These are phyloP conservation scores for Aureoboletus auriporus DNA, from an alignment of 768 basidiomycete genomes.

Conservation along the genomic window DNA sequence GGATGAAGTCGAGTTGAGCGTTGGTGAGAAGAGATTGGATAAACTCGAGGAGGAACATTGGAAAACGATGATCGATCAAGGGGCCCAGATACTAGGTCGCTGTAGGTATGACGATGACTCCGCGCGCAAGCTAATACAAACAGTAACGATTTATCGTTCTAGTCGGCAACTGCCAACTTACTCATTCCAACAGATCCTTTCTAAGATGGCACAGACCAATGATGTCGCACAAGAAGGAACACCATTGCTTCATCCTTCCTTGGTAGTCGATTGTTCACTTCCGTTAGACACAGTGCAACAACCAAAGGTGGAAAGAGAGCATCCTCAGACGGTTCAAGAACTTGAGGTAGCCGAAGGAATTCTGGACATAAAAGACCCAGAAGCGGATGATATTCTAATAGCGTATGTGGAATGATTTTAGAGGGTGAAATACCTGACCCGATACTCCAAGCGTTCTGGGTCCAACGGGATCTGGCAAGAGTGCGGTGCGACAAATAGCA, in stretches of 20 bases:
- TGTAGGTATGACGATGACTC: conserved; percentile 10
- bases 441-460: conserved; percentile 12
- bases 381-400: conserved; percentile 3
- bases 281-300: too few relatives aligned
- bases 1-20: conserved; percentile 21
- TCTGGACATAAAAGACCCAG: not conserved
- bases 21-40: conserved; percentile 14
- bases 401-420: conserved; percentile 7
- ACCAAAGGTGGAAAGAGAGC: too few relatives aligned
- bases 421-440: not conserved
- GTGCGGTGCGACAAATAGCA: conserved; percentile 4
- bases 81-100: conserved; percentile 5
- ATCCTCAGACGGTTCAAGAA: too few relatives aligned
- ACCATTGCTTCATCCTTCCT: too few relatives aligned
- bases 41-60: conserved; percentile 2
- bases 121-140: conserved; percentile 3
- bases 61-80: conserved; percentile 7
- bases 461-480: conserved; percentile 15
- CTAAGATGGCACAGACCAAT: not conserved
- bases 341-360: too few relatives aligned
- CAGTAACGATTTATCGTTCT: too few relatives aligned
- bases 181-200: not conserved
- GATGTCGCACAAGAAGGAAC: not conserved
- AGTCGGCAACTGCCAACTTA: not conserved
- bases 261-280: too few relatives aligned